phyloP scores from a whole-genome alignment of 352 stramenopile species.

The Blastocystis sp. region DNA sequence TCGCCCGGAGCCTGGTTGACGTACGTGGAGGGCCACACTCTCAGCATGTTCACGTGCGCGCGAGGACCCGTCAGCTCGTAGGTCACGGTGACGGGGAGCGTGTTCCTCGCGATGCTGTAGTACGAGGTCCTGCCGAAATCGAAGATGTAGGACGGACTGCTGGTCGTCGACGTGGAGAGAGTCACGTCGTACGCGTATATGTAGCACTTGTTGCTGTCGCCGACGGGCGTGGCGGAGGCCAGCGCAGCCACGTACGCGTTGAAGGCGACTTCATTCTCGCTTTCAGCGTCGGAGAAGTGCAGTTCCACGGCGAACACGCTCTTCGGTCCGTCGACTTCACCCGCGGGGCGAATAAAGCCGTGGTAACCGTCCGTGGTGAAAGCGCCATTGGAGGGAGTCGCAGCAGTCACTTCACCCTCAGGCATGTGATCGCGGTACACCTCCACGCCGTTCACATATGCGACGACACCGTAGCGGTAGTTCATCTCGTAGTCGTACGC shows the following conservation, averaged over 20 bases:
- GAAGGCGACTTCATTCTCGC: neutral
- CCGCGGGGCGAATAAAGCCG: conserved; percentile 9
- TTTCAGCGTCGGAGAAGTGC: neutral
- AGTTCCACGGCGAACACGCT: conserved; percentile 21
- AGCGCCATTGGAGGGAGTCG: conserved; percentile 23
- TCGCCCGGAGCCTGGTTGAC: neutral
- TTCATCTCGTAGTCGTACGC: neutral
- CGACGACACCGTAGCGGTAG: conserved; percentile 40
- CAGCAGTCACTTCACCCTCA: conserved; percentile 5
- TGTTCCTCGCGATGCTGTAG: neutral
- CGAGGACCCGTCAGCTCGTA: neutral
- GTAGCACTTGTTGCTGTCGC: neutral
- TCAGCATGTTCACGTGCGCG: neutral
- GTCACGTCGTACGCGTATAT: conserved; percentile 15
- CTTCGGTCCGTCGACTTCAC: neutral
- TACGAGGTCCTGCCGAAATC: conserved; percentile 24
- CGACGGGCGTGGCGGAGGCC: neutral
- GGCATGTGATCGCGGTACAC: conserved; percentile 59
- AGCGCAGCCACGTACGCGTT: neutral
- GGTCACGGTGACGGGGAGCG: conserved; percentile 1
- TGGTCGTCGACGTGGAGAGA: neutral
- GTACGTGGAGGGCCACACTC: conserved; percentile 5
- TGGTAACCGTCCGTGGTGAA: neutral
- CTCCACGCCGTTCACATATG: conserved; percentile 63
- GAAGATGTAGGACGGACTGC: conserved; percentile 1